A percentile compares a stretch with the other conserved stretches of the same genome.
phyloP scores from a whole-genome alignment of 768 basidiomycete genomes.

The Leccinum rimulosum region DNA sequence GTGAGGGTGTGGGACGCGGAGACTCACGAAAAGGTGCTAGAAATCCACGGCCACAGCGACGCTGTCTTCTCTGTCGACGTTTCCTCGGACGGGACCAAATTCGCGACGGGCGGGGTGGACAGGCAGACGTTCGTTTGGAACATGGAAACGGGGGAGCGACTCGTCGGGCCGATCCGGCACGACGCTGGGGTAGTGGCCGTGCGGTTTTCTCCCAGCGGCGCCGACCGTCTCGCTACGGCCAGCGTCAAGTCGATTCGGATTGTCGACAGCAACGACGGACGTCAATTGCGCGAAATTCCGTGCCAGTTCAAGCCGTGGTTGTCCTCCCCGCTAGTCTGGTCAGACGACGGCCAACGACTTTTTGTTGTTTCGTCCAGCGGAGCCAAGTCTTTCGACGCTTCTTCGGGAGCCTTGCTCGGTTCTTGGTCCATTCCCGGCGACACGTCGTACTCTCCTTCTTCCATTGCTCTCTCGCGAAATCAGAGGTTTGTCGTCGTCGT shows the following conservation, averaged over 20 bases:
- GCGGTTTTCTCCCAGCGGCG: background rate
- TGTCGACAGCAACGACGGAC: background rate
- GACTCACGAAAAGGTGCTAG: background rate
- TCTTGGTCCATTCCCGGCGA: background rate
- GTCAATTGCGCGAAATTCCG: background rate
- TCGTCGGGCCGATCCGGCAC: background rate
- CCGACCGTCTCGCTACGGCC: background rate
- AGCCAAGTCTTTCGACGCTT: background rate
- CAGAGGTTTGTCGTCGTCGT: background rate
- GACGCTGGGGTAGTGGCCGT: background rate
- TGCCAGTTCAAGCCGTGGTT: background rate
- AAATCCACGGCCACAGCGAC: background rate
- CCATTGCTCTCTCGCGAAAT: background rate
- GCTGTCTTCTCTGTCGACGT: background rate
- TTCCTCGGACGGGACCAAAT: background rate
- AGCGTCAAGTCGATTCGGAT: background rate
- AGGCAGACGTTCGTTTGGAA: background rate
- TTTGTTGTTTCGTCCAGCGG: background rate
- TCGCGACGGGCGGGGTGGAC: background rate
- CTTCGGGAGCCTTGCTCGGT: background rate
- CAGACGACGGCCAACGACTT: background rate
- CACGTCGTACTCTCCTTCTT: background rate
- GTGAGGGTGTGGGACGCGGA: background rate
- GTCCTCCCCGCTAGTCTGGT: background rate
- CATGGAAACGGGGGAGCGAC: background rate